Conservation (phyloP, 371 early-diverging fungal genomes). For the Syncephalastrum sp. region DNA sequence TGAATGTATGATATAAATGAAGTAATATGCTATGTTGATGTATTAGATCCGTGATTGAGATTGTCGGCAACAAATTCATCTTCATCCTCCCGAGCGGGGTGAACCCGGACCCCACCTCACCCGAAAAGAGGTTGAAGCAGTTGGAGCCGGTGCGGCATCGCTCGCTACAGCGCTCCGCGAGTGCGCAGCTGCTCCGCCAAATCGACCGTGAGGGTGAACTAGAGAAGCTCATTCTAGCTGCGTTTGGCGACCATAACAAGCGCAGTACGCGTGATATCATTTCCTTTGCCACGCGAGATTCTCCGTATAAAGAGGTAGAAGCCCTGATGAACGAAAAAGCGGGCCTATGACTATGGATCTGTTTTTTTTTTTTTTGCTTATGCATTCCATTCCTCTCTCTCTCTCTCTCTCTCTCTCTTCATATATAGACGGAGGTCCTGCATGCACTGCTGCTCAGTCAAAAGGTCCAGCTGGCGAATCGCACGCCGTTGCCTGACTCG, state of each 20-base stretch:
- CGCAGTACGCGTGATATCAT: conserved; percentile 7
- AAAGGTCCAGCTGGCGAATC: conserved; percentile 17
- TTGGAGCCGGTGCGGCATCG: background rate
- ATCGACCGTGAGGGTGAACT: conserved; percentile 13
- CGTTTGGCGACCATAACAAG: background rate
- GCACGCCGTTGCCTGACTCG: too few species aligned
- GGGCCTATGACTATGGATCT: too few species aligned
- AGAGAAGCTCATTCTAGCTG: conserved; percentile 14
- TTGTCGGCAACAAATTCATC: conserved; percentile 32
- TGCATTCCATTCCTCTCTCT: too few species aligned
- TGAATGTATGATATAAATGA: too few species aligned
- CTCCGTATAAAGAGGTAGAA: background rate
- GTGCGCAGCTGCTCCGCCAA: conserved; percentile 4
- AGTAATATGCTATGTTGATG: too few species aligned
- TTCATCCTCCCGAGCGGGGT: conserved; percentile 32
- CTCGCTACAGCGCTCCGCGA: background rate
- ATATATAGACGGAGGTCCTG: conserved; percentile 16
- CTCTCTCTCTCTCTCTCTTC: too few species aligned
- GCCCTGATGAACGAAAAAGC: too few species aligned
- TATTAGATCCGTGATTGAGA: conserved; percentile 27
- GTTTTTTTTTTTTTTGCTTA: too few species aligned
- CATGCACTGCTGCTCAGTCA: conserved; percentile 25
- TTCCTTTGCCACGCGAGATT: conserved; percentile 1
- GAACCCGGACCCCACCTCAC: conserved; percentile 1
- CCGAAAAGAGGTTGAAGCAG: conserved; percentile 2